Evolutionary conservation across 2,329 filamentous ascomycete genomes (phyloP).

Genomic region (Aspergillus alliaceus): DNA sequence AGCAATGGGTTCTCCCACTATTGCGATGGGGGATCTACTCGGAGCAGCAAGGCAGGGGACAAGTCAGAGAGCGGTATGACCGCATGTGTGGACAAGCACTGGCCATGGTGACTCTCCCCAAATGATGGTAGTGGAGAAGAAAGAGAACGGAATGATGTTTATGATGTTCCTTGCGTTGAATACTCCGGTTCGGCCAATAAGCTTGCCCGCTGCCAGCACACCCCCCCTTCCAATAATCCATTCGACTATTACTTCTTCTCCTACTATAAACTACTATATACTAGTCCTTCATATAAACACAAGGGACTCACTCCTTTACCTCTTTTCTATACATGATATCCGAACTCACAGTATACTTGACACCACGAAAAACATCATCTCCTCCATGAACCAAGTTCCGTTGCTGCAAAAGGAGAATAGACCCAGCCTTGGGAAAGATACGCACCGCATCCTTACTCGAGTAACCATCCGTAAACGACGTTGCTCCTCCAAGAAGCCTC

Average conservation of each 20-base stretch:
- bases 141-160: neutral
- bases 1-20: neutral
- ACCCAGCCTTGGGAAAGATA: constrained; percentile 51
- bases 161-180: constrained; percentile 7
- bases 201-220: constrained; percentile 16
- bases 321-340: constrained; percentile 53
- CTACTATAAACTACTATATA: too few species aligned
- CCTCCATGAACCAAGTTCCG: constrained; percentile 52
- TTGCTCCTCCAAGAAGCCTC: constrained; percentile 52
- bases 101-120: neutral
- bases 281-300: too few species aligned
- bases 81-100: constrained; percentile 19
- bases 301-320: neutral
- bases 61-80: constrained; percentile 18
- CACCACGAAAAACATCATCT: constrained; percentile 53
- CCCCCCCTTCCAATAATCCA: constrained; percentile 10
- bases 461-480: constrained; percentile 48
- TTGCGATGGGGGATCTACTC: constrained; percentile 3
- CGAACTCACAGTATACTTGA: constrained; percentile 56
- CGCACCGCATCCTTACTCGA: constrained; percentile 33
- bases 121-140: constrained; percentile 1
- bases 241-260: neutral
- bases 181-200: constrained; percentile 20
- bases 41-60: neutral
- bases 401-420: constrained; percentile 59